A percentile compares a stretch with the other conserved stretches of the same genome.
Evolutionary conservation across 2,329 filamentous ascomycete genomes (phyloP).

Genomic region (Bipolaris cookei): DNA sequence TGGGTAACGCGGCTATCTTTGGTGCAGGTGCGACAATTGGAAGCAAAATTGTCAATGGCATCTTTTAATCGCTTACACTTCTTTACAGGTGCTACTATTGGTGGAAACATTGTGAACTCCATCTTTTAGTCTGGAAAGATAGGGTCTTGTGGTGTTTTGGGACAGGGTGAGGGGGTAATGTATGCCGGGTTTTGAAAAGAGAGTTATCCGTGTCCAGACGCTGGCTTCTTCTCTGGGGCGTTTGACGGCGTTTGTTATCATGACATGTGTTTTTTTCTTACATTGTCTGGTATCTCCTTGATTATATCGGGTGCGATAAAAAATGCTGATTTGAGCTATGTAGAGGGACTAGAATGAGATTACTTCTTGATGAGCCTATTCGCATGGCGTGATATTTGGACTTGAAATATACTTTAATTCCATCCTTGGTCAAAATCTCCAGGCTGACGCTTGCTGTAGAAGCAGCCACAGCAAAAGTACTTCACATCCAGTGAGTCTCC

Average conservation of each 20-base stretch:
- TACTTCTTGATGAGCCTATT: no score
- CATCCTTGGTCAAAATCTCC: no score
- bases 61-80: constrained; percentile 65
- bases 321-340: not conserved
- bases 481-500: no score
- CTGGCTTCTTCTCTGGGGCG: not conserved
- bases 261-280: not conserved
- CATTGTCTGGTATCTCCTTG: not conserved
- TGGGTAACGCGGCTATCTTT: constrained; percentile 85
- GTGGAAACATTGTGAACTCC: constrained; percentile 75
- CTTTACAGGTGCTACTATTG: constrained; percentile 81
- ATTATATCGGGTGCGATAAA: not conserved
- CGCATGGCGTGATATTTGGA: no score
- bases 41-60: constrained; percentile 86
- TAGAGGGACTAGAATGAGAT: not conserved
- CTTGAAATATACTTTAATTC: no score
- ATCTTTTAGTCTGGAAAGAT: constrained; percentile 24
- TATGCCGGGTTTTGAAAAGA: not conserved
- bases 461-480: no score
- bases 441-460: no score
- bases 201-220: not conserved
- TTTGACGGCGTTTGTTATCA: not conserved
- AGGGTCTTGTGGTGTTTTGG: not conserved
- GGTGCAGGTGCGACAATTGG: constrained; percentile 92
- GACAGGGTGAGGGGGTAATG: not conserved